Evolutionary conservation across 805 yeast species (phyloP), one percentile per base, ranked within the genome.

Genomic region (Candida xiaguanensis): DNA sequence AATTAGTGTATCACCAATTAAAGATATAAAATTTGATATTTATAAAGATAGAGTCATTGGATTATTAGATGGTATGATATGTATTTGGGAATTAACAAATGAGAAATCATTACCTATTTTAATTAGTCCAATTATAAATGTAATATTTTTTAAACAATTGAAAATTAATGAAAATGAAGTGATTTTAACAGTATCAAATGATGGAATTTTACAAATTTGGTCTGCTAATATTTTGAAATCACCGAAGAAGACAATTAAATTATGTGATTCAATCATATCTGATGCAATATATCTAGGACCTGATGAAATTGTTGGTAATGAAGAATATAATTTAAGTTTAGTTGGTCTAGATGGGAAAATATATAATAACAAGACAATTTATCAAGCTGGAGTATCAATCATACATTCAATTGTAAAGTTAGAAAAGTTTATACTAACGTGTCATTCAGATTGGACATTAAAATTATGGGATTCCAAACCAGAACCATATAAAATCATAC

Each of bases 21-120:
- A 63, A 1, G 42, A 49, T 5, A 62, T 72, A 8, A 63, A 61
- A 40, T 75, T 77, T 42, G 70, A 74, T 22, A 50, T 50, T 8
- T 44, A 53, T 12, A 53, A 72, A 1, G 59, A 63, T 35, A 61
- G 67, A 36, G 55, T 79, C 1, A 52, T 74, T 19, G 81, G 71
- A 0, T 63, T 77, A 4, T 50, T 51, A 13, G 72, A 72, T 47
- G 84, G 85, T 0, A 65, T 65, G 36, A 33, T 78, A 1, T 70
- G 67, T n/a, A 54, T 74, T 7, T 78, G 81, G 80, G 75, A 76
- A 46, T 44, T 71, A 17, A 30, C 17, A 8, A 8, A 23, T 17
- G 11, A 24, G 2, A 24, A 30, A 8, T 27, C 36, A 13, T 15
- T 42, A n/a, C 46, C 46, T 2, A 13, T 35, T 8, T 35, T 42